Percentiles rank a stretch among this genome's conserved stretches.
Conservation (phyloP, 495 filamentous ascomycete genomes). For the Trichoderma parareesei region DNA sequence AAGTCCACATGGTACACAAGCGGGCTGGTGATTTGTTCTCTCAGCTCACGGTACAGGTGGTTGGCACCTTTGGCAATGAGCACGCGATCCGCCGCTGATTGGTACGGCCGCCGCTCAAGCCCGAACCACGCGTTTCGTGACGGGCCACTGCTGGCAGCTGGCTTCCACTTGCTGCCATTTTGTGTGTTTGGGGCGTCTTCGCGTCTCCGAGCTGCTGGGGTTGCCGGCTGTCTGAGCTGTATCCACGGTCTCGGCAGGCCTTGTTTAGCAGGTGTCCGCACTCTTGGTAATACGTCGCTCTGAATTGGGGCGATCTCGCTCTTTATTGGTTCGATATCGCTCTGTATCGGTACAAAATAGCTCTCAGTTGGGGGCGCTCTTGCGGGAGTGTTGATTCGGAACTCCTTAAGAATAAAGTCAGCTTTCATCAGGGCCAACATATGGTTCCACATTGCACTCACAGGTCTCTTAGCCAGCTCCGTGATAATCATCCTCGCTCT, state of each 20-base stretch:
- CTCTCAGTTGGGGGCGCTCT: background rate
- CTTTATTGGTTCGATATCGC: too few relatives aligned
- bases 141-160: background rate
- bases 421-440: background rate
- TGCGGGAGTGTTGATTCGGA: background rate
- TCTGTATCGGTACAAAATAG: too few relatives aligned
- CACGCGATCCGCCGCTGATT: slow-evolving; percentile 19
- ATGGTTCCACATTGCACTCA: background rate
- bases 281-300: background rate
- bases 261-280: background rate
- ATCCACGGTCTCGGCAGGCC: background rate
- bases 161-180: background rate
- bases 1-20: slow-evolving; percentile 36
- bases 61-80: slow-evolving; percentile 16
- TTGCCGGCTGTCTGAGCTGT: background rate
- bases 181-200: background rate
- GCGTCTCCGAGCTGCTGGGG: background rate
- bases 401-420: background rate
- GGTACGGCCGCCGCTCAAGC: slow-evolving; percentile 24
- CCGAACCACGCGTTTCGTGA: slow-evolving; percentile 15
- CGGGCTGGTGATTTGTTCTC: slow-evolving; percentile 7
- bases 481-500: background rate
- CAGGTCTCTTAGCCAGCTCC: background rate
- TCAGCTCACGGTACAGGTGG: slow-evolving; percentile 15
- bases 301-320: background rate